Evolutionary conservation across 306 rosid genomes (phyloP), one percentile per base, ranked within the genome.

Genomic region (Fragaria ananassa): DNA sequence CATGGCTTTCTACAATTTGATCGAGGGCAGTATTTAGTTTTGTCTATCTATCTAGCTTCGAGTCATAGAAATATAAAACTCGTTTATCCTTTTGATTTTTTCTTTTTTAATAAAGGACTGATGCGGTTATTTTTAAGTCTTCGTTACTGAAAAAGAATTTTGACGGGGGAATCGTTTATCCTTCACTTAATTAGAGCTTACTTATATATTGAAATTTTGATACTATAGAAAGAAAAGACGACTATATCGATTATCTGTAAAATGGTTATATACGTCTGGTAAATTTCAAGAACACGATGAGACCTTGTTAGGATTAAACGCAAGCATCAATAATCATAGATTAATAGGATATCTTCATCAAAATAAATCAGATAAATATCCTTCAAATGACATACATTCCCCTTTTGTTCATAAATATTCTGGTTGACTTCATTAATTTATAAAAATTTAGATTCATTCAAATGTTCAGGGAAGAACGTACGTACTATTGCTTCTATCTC

Each of bases 301-400:
- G 46, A 47, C 54, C 41, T 27, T 70, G 74, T 14, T 70, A 14
- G 58, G 39, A 47, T 68, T 8, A 27, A 70, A 50, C 58, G 34
- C 13, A 45, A 60, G 77, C 57, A 74, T 60, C 61, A 60, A 58
- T 58, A 60, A 74, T 58, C 77, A 60, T 58, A 44, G 69, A 19
- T 37, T 37, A 8, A 37, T 37, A 60, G 14, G 46, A 60, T 57
- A 74, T 27, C 8, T 25, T 41, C 46, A 44, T 44, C 10, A 25
- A 13, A 74, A 23, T 21, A 56, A 5, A 37, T 4, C 3, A 68
- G 51, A 23, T 57, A 3, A 57, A 23, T 37, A 37, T 57, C 63
- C 34, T 23, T 57, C 34, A 21, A 23, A 23, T 61, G 51, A 68
- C 51, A 25, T 39, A 57, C 41, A 73, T 54, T 57, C 39, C 56